Evolutionary conservation across 257 asterid genomes (phyloP).

Genomic region (Paraleonurus japonicus): DNA sequence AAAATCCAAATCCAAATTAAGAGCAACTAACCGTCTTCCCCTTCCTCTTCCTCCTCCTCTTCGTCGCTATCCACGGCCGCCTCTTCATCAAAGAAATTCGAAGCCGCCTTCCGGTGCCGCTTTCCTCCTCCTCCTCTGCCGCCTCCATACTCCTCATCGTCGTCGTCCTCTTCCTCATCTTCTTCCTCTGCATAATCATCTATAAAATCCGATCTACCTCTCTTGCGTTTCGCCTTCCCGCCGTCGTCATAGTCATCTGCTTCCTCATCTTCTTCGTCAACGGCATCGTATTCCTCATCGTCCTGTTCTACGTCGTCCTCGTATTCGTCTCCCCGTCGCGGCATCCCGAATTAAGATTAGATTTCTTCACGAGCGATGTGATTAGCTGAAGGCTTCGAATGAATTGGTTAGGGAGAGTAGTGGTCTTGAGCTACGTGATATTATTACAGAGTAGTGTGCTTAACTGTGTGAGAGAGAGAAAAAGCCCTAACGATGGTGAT

Average conservation of each 20-base stretch:
- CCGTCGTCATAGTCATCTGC: constrained; percentile 53
- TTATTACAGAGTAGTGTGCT: background rate
- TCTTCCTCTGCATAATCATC: constrained; percentile 84
- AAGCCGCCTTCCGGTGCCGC: constrained; percentile 42
- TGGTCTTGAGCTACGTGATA: background rate
- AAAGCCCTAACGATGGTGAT: constrained; percentile 31
- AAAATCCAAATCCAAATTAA: constrained; percentile 2
- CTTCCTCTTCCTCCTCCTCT: constrained; percentile 94
- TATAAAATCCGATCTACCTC: constrained; percentile 62
- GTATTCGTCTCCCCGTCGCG: constrained; percentile 56
- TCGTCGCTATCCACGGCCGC: constrained; percentile 83
- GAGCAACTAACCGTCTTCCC: constrained; percentile 74
- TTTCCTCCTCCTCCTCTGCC: constrained; percentile 33
- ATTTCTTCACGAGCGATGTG: background rate
- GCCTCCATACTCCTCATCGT: constrained; percentile 53
- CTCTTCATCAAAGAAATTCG: constrained; percentile 69
- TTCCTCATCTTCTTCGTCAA: constrained; percentile 67
- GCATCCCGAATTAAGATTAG: constrained; percentile 36
- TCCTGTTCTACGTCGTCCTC: constrained; percentile 60
- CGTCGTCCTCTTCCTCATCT: constrained; percentile 80
- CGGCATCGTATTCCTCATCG: constrained; percentile 58
- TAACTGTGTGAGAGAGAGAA: constrained; percentile 14
- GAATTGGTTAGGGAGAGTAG: constrained; percentile 1
- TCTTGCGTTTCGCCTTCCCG: constrained; percentile 64
- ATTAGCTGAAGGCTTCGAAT: background rate